Base-by-base conservation (phyloP, 2,329 filamentous ascomycete genomes). In the Colletotrichum tanaceti region DNA sequence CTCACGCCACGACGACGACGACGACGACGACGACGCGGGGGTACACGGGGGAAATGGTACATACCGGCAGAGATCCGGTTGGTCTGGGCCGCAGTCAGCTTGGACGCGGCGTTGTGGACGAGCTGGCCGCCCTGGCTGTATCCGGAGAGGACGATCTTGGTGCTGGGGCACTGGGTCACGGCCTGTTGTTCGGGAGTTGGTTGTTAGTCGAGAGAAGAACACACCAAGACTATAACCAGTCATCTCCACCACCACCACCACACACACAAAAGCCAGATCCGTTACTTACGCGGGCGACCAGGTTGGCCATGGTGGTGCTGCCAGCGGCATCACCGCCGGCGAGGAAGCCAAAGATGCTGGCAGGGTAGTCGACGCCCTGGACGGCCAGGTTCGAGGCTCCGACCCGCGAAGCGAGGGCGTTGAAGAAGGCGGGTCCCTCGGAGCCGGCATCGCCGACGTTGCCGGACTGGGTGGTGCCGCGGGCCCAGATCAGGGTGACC, bases 401-500 rank as follows among this genome's bases (percentile, higher is more conserved):
- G 65, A 86, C 75, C 53, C 75, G 73, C 4, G 73, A 58, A 14
- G 77, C 79, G 2, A 88, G 74, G 3, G 81, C 81, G 41, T 80
- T 76, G 69, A 85, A 83, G 71, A 88, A 83, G 2, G 82, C 80
- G 1, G 85, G 85, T 0, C 86, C 86, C n/a, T 68, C 65, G 35
- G 65, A 68, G 2, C 81, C 78, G 2, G 82, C 71, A 22, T 73
- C 74, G 22, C 86, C 86, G 60, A 88, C 82, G 71, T 86, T 87
- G 46, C 85, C 85, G 1, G 68, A 43, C 74, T 88, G 85, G 5
- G 80, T 82, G 4, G 86, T 87, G 9, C 86, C 86, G 18, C 86
- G 82, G 22, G 86, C 86, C 71, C 85, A 88, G 72, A 89, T 83
- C 58, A 88, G 75, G 5, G 85, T 87, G 65, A 86, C 79, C 35